These are phyloP conservation scores for Chrysanthemum lavandulifolium DNA, from an alignment of 129 eudicot genomes.

Conservation along the genomic window DNA sequence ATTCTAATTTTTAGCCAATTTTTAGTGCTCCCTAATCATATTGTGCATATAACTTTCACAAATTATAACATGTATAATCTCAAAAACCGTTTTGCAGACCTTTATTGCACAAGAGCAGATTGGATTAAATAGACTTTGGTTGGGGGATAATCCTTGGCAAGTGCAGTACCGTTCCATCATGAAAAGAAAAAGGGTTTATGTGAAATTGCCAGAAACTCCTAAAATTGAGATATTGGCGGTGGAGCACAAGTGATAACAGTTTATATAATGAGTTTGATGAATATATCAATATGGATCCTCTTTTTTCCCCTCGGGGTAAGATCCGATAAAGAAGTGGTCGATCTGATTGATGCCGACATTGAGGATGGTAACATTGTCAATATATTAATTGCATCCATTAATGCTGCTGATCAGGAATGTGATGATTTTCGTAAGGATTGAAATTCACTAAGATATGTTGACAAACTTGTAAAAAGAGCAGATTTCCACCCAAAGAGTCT, in stretches of 20 bases:
- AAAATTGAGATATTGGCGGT: constrained; percentile 37
- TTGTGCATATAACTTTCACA: too few species aligned
- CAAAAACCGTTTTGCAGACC: constrained; percentile 42
- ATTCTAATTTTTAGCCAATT: too few species aligned
- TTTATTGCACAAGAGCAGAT: constrained; percentile 95
- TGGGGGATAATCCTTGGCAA: constrained; percentile 46
- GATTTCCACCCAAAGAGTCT: constrained; percentile 74
- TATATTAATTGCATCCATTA: constrained; percentile 57
- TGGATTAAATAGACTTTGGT: constrained; percentile 52
- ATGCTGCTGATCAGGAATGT: constrained; percentile 52
- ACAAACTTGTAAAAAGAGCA: constrained; percentile 39
- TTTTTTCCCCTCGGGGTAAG: constrained; percentile 38
- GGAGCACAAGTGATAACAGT: constrained; percentile 57
- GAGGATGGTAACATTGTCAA: constrained; percentile 47
- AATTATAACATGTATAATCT: not conserved
- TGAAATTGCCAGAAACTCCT: constrained; percentile 43
- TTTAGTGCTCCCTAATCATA: too few species aligned
- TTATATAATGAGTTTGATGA: constrained; percentile 38
- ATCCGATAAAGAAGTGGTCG: constrained; percentile 44
- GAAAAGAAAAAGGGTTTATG: constrained; percentile 51
- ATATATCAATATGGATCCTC: constrained; percentile 37
- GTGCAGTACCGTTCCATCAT: constrained; percentile 39
- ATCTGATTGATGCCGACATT: constrained; percentile 53
- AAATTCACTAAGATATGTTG: constrained; percentile 40
- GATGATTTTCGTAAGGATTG: constrained; percentile 40